Evolutionary conservation across 305 asterid genomes (phyloP).

Genomic region (Solanum hybrid): DNA sequence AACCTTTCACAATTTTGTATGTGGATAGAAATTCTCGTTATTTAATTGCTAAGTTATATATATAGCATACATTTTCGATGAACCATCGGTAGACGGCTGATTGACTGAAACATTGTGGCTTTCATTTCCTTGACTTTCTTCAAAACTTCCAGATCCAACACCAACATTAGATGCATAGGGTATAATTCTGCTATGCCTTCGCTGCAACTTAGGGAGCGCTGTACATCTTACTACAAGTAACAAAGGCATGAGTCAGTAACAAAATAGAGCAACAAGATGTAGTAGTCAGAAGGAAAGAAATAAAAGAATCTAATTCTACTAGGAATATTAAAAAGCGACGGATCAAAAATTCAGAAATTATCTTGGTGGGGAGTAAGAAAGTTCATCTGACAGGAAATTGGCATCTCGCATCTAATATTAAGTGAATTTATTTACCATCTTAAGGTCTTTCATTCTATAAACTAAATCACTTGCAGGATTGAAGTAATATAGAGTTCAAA

Average conservation of each 20-base stretch:
- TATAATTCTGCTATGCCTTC: constrained; percentile 15
- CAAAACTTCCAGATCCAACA: constrained; percentile 50
- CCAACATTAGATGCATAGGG: constrained; percentile 44
- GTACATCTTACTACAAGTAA: constrained; percentile 25
- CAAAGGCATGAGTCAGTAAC: neutral
- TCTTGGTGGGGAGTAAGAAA: neutral
- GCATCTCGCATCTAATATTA: neutral
- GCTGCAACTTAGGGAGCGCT: constrained; percentile 15
- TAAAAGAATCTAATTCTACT: neutral
- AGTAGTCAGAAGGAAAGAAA: neutral
- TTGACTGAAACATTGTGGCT: constrained; percentile 11
- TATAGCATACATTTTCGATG: constrained; percentile 29
- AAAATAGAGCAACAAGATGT: neutral
- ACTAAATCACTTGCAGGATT: neutral
- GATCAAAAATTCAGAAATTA: neutral
- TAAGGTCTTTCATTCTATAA: neutral
- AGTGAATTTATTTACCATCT: neutral
- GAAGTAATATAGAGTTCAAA: neutral
- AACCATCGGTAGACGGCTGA: constrained; percentile 21
- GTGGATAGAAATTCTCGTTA: neutral
- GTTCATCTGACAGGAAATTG: neutral
- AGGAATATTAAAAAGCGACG: neutral
- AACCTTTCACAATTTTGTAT: neutral
- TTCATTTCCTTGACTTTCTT: constrained; percentile 33
- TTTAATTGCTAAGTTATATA: neutral